Evolutionary conservation across 495 filamentous ascomycete species (phyloP).

Genomic region (Podospora fimiseda): DNA sequence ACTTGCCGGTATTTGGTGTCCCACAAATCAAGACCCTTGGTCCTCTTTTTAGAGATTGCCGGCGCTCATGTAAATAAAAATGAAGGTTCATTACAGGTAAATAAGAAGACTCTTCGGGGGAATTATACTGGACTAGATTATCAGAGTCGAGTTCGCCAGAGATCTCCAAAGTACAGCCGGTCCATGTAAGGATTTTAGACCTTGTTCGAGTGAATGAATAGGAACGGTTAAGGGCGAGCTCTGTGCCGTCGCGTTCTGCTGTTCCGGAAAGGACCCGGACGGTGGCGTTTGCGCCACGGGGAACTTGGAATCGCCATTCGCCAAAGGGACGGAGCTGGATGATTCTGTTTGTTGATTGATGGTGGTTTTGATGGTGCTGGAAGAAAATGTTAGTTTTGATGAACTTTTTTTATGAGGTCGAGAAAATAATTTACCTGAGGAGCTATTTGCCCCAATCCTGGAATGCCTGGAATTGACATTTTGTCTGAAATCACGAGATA

Average conservation of each 20-base stretch:
- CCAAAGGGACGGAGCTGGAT: constrained; percentile 40
- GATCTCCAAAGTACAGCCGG: constrained; percentile 80
- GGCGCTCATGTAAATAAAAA: constrained; percentile 66
- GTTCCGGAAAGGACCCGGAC: constrained; percentile 63
- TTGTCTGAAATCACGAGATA: too few relatives aligned
- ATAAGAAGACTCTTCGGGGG: constrained; percentile 86
- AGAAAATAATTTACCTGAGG: constrained; percentile 29
- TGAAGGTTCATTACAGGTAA: constrained; percentile 78
- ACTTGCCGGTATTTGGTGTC: constrained; percentile 76
- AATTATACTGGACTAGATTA: constrained; percentile 45
- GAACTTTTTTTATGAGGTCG: too few relatives aligned
- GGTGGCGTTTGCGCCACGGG: constrained; percentile 45
- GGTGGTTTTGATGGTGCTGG: background rate
- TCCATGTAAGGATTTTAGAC: constrained; percentile 83
- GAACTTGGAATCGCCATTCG: constrained; percentile 93
- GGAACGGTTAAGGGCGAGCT: constrained; percentile 71
- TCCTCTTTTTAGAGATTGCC: constrained; percentile 39
- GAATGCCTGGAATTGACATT: constrained; percentile 47
- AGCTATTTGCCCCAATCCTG: constrained; percentile 46
- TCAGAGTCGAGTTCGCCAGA: constrained; percentile 40
- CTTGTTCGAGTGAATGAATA: constrained; percentile 83
- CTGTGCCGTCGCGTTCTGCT: constrained; percentile 93
- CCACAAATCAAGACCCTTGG: constrained; percentile 84
- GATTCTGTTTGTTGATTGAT: constrained; percentile 22
- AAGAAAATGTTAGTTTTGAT: too few relatives aligned